Conservation (phyloP, 768 basidiomycete genomes). For the Rhizopogon sp. region DNA sequence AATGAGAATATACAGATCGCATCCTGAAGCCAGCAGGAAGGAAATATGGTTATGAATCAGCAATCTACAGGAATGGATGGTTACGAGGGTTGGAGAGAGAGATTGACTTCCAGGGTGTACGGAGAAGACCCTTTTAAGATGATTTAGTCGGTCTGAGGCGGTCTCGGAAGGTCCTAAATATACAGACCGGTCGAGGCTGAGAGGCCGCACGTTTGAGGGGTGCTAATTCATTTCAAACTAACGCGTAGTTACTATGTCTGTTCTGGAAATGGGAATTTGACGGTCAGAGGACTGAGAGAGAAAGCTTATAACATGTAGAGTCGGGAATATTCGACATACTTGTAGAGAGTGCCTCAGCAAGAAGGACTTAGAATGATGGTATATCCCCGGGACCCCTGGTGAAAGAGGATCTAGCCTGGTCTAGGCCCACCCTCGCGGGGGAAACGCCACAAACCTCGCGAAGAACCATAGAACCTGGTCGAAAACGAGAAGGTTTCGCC, state of each 20-base stretch:
- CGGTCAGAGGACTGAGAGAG: neutral
- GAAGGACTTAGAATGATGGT: neutral
- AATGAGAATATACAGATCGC: constrained; percentile 14
- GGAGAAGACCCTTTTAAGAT: neutral
- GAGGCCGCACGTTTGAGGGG: constrained; percentile 1
- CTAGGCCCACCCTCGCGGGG: too few species aligned
- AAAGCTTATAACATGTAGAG: neutral
- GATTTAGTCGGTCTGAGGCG: neutral
- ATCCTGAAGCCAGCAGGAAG: constrained; percentile 10
- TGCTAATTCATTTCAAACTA: constrained; percentile 19
- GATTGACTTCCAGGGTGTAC: neutral
- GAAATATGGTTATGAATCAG: neutral
- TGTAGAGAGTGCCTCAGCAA: constrained; percentile 1
- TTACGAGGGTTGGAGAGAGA: neutral
- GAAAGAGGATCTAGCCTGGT: too few species aligned
- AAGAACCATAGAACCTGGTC: too few species aligned
- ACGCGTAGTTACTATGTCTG: neutral
- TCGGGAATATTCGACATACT: neutral
- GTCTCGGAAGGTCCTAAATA: neutral
- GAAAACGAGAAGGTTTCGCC: too few species aligned
- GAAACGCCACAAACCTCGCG: too few species aligned
- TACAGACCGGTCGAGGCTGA: constrained; percentile 18
- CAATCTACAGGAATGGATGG: neutral
- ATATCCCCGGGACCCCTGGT: neutral
- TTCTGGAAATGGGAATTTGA: neutral